These are phyloP conservation scores for Ciborinia camelliae DNA, from an alignment of 2,329 filamentous ascomycete species.

Conservation along the genomic window DNA sequence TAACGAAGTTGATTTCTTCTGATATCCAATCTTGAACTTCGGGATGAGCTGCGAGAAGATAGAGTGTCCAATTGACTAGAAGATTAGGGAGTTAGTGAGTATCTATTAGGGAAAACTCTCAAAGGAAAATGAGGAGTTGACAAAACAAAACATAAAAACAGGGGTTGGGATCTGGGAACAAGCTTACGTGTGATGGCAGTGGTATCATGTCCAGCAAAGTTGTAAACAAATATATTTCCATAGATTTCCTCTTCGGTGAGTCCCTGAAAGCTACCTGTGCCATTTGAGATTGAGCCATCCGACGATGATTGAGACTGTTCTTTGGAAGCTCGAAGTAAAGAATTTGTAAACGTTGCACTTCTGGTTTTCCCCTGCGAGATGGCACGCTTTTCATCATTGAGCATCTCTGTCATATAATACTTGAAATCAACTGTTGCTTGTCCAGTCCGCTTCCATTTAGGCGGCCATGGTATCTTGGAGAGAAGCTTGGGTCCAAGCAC, in stretches of 20 bases:
- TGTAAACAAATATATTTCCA: constrained; percentile 37
- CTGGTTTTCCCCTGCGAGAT: background rate
- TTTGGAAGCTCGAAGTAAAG: constrained; percentile 7
- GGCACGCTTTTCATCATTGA: constrained; percentile 1
- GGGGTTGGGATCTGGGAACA: too few species aligned
- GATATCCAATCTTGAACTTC: constrained; percentile 27
- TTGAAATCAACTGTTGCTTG: constrained; percentile 3
- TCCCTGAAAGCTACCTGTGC: too few species aligned
- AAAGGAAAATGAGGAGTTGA: too few species aligned
- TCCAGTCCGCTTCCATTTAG: background rate
- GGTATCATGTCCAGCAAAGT: constrained; percentile 37
- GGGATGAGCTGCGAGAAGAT: constrained; percentile 29
- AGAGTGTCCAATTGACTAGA: constrained; percentile 31
- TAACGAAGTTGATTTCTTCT: constrained; percentile 27
- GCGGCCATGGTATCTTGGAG: background rate
- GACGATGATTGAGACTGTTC: background rate
- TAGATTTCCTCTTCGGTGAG: constrained; percentile 39
- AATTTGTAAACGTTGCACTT: constrained; percentile 1
- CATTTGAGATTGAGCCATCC: background rate
- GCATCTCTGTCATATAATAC: background rate
- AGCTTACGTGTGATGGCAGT: too few species aligned
- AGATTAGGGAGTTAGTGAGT: too few species aligned
- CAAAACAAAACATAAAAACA: too few species aligned
- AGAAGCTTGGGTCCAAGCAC: background rate
- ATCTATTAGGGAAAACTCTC: too few species aligned